Evolutionary conservation across 2,329 filamentous ascomycete genomes (phyloP).

Genomic region (Dothistroma septosporum): DNA sequence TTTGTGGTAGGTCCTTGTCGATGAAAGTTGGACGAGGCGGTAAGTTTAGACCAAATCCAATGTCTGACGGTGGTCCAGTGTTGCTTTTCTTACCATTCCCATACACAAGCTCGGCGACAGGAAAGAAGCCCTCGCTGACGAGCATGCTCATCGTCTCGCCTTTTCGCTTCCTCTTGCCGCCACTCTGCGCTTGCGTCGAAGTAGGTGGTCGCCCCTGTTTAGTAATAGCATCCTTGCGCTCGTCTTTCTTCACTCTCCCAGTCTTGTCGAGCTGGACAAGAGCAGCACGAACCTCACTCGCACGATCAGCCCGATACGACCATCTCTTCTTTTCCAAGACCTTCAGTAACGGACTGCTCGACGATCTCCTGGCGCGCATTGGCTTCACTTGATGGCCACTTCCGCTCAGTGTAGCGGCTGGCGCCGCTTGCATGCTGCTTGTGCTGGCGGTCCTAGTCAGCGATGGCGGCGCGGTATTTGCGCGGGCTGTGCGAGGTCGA

Average conservation of each 20-base stretch:
- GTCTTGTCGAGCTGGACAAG: constrained; percentile 5
- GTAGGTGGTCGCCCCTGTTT: constrained; percentile 10
- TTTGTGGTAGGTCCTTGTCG: constrained; percentile 24
- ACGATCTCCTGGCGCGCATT: constrained; percentile 5
- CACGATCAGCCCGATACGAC: neutral
- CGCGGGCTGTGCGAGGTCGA: neutral
- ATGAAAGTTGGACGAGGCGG: constrained; percentile 25
- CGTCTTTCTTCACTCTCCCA: constrained; percentile 1
- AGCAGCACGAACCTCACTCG: constrained; percentile 3
- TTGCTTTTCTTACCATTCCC: constrained; percentile 6
- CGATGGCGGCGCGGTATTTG: constrained; percentile 11
- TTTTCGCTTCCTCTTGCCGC: constrained; percentile 17
- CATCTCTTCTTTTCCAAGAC: neutral
- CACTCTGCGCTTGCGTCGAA: constrained; percentile 1
- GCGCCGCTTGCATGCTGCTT: neutral
- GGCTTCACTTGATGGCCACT: neutral
- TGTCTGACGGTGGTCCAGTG: constrained; percentile 8
- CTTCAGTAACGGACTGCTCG: constrained; percentile 3
- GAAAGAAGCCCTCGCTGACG: constrained; percentile 30
- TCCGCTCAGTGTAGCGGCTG: neutral
- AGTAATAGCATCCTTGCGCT: constrained; percentile 3
- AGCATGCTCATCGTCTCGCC: constrained; percentile 34
- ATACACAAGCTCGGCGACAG: constrained; percentile 13
- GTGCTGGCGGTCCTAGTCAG: constrained; percentile 2
- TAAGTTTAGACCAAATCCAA: constrained; percentile 19